Conservation (phyloP, 176 grass and related monocot genomes). For the Secale cereale region DNA sequence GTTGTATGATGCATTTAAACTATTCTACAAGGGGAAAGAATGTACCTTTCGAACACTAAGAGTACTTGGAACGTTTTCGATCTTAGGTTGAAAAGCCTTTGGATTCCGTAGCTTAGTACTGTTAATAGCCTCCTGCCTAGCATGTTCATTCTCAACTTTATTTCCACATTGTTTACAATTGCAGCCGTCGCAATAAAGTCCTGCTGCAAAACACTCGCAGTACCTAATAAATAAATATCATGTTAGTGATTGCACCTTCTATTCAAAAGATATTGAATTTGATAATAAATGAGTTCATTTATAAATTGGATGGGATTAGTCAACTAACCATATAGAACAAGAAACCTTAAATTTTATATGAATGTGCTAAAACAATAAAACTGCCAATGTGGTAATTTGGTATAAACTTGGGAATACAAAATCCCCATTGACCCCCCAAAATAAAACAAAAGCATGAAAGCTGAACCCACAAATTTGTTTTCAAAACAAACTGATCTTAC, state of each 20-base stretch:
- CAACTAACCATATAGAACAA: conserved; percentile 9
- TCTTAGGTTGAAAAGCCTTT: conserved; percentile 76
- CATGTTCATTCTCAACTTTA: conserved; percentile 60
- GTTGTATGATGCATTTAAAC: neutral
- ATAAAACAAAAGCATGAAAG: conserved; percentile 5
- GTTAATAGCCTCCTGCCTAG: conserved; percentile 56
- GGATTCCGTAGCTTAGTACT: conserved; percentile 58
- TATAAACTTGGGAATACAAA: conserved; percentile 2
- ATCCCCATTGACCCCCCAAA: neutral
- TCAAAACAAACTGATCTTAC: conserved; percentile 16
- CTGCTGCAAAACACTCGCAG: conserved; percentile 76
- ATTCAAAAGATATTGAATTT: conserved; percentile 6
- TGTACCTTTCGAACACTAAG: conserved; percentile 41
- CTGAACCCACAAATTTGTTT: neutral
- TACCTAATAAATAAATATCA: conserved; percentile 52
- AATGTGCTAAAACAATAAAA: conserved; percentile 9
- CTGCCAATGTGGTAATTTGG: neutral
- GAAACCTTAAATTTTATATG: neutral
- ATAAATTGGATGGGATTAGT: neutral
- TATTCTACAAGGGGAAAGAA: conserved; percentile 20
- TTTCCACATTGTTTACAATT: conserved; percentile 75
- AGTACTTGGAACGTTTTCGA: conserved; percentile 53
- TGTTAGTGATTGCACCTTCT: conserved; percentile 28
- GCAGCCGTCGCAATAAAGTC: conserved; percentile 71
- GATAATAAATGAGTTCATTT: conserved; percentile 27